Evolutionary conservation across 163 green algal species (phyloP), one percentile per base, ranked within the genome.

Genomic region (Chlorella variabilis): DNA sequence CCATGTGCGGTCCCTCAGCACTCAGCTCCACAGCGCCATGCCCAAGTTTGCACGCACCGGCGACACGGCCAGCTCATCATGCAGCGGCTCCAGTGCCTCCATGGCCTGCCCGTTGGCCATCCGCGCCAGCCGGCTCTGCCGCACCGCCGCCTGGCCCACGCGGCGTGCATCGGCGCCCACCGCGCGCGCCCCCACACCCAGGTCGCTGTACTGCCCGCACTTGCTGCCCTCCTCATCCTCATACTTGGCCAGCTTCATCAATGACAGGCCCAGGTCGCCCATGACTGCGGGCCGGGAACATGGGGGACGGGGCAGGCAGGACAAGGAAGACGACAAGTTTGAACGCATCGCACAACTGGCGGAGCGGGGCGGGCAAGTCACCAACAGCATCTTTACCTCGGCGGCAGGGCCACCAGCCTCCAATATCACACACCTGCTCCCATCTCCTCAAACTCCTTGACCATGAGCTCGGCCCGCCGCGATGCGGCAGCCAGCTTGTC

Each of bases 201-300:
- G 71, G 45, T 89, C 81, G 2, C 78, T 90, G 79, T 93, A 93
- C 31, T 62, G 54, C 20, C 89, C 87, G n/a, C 45, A 81, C 31
- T 68, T 59, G 21, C 39, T 62, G 4, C 86, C 86, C 62, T 88
- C 83, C 54, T 89, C 83, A 41, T 92, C 90, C 78, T 94, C 87
- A 67, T 85, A 93, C 81, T 90, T 90, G 34, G 68, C 87, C 38
- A 91, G 65, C 51, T 87, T 87, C 27, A 92, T 86, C 15, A 91
- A 38, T 3, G 81, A 73, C 25, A 93, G 84, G 11, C 90, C 90
- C 23, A 92, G 49, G 65, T 94, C 90, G 49, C 90, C 90, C 23
- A 89, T 80, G 13, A 85, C 86, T 54, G 65, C 23, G 33, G 8
- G 20, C 13, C 8, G 48, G 41, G 54, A 62, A 9, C 15, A n/a